Evolutionary conservation across 768 basidiomycete species (phyloP), one percentile per base, ranked within the genome.

Genomic region (Udeniomyces megalosporus): DNA sequence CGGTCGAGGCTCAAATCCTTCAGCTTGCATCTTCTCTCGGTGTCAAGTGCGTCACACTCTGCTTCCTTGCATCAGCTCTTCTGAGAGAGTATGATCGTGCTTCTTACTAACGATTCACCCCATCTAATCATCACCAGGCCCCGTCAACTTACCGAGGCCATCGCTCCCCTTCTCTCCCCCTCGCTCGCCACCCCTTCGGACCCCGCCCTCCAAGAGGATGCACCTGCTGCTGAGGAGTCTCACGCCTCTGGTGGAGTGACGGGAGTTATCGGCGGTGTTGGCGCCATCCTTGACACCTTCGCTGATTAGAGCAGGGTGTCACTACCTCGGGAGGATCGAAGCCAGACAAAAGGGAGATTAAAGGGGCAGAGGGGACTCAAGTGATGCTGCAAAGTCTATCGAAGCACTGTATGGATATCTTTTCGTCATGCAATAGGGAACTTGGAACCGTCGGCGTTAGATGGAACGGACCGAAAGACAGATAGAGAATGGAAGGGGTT

Each of bases 141-240:
- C 29, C 48, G 62, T 2, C 55, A 63, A 56, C 49, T 63, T 17
- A 63, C 62, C 24, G 49, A 58, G 31, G 62, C 62, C 31, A 63
- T 63, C 62, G 62, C 62, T 4, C 62, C 62, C 10, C 49, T 63
- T 6, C 62, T 63, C 42, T 32, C 47, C 26, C 62, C 62, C 3
- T 3, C 38, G 0, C 42, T 58, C 44, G 22, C 56, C 2, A 26
- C 55, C 6, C 34, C 28, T 22, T 48, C 10, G 44, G 61, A 58
- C 35, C 24, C 32, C 20, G 61, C 55, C 20, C 46, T 63, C 38
- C 28, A 56, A 46, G 54, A 35, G 2, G 24, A 32, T 28, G 31
- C 29, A 53, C 22, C 29, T 0, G 45, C 44, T 14, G 45, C 52
- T 20, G 62, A 63, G 28, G 46, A 57, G 55, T 7, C 34, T 24